A percentile compares a stretch with the other conserved stretches of the same genome.
Conservation (phyloP, 306 rosid species). For the Notholithocarpus densiflorus region DNA sequence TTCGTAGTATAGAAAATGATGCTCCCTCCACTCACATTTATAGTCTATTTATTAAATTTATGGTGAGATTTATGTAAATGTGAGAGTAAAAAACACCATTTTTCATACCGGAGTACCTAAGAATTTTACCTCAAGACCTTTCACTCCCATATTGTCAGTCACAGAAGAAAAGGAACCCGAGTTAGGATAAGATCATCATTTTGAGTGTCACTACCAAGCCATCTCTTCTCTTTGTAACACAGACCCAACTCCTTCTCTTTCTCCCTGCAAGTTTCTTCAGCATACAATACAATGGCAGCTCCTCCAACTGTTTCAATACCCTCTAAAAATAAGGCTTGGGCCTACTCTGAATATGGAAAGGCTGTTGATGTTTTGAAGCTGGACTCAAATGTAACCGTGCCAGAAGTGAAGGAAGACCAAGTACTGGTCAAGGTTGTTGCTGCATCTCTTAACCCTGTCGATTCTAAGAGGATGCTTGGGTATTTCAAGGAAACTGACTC, state of each 20-base stretch:
- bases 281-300: slow-evolving; percentile 30
- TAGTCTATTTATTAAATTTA: too few relatives aligned
- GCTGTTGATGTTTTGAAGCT: slow-evolving; percentile 46
- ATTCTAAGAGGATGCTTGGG: slow-evolving; percentile 53
- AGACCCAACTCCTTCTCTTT: background rate
- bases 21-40: too few relatives aligned
- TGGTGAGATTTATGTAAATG: too few relatives aligned
- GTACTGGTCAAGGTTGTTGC: slow-evolving; percentile 68
- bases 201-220: too few relatives aligned
- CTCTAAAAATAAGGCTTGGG: slow-evolving; percentile 49
- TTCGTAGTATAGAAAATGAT: too few relatives aligned
- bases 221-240: too few relatives aligned
- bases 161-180: too few relatives aligned
- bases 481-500: slow-evolving; percentile 10
- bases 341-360: slow-evolving; percentile 49
- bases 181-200: too few relatives aligned
- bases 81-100: too few relatives aligned
- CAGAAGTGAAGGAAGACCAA: slow-evolving; percentile 46
- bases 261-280: background rate
- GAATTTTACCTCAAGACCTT: too few relatives aligned
- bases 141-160: too few relatives aligned
- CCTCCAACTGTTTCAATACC: slow-evolving; percentile 25
- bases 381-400: slow-evolving; percentile 37
- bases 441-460: slow-evolving; percentile 63
- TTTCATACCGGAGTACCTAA: too few relatives aligned